A percentile compares a stretch with the other conserved stretches of the same genome.
Evolutionary conservation across 2,329 filamentous ascomycete species (phyloP).

Genomic region (Emydomyces testavorans): DNA sequence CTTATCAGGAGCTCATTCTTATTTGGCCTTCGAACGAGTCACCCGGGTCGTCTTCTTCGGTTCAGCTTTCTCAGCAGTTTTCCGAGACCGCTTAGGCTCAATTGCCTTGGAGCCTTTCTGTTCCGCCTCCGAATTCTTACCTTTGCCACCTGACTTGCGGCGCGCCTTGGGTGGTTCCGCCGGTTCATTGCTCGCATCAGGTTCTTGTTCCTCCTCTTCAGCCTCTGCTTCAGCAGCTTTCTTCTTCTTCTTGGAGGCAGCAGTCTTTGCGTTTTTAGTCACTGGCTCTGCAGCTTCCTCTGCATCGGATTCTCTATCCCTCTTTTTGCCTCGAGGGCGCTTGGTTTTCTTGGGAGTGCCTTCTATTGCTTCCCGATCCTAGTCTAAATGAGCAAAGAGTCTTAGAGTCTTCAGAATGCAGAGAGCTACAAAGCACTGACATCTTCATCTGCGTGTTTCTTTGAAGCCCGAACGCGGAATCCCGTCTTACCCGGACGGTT

Average conservation of each 20-base stretch:
- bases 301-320: slow-evolving; percentile 14
- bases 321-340: slow-evolving; percentile 27
- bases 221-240: slow-evolving; percentile 10
- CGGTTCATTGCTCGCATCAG: slow-evolving; percentile 18
- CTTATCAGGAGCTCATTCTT: not conserved
- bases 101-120: slow-evolving; percentile 12
- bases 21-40: slow-evolving; percentile 6
- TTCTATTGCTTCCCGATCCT: slow-evolving; percentile 19
- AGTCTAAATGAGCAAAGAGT: not conserved
- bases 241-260: slow-evolving; percentile 14
- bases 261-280: slow-evolving; percentile 17
- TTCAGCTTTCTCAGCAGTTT: slow-evolving; percentile 3
- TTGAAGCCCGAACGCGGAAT: slow-evolving; percentile 41
- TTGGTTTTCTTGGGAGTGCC: slow-evolving; percentile 28
- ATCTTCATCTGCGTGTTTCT: slow-evolving; percentile 21
- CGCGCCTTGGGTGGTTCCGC: slow-evolving; percentile 15
- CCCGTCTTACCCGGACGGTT: slow-evolving; percentile 58
- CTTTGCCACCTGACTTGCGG: slow-evolving; percentile 13
- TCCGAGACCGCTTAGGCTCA: slow-evolving; percentile 9
- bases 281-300: slow-evolving; percentile 16
- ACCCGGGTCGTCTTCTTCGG: not conserved
- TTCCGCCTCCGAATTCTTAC: slow-evolving; percentile 16
- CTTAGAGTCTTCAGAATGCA: not conserved
- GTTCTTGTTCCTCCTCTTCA: slow-evolving; percentile 12
- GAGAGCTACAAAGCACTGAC: not conserved